phyloP scores from a whole-genome alignment of 2,329 filamentous ascomycete genomes.

The Dothistroma pini region DNA sequence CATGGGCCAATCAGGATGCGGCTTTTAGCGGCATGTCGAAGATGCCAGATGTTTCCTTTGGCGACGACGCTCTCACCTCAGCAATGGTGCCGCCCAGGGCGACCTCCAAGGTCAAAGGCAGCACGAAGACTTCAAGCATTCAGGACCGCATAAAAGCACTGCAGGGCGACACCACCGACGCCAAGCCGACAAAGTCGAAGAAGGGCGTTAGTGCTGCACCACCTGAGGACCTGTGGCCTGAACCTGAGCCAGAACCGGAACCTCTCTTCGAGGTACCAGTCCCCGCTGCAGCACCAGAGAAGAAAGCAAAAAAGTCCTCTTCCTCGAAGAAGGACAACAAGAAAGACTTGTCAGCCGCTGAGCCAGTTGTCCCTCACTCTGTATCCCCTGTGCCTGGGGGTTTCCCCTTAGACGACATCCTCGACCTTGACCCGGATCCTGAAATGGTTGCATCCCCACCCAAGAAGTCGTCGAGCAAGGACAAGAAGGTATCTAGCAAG shows the following conservation, averaged over 20 bases:
- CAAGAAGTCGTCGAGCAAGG: conserved; percentile 22
- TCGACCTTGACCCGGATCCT: conserved; percentile 26
- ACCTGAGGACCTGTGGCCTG: conserved; percentile 27
- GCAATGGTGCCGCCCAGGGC: conserved; percentile 42
- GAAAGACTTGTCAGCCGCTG: conserved; percentile 17
- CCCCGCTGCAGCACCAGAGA: conserved; percentile 24
- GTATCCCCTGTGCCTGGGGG: conserved; percentile 43
- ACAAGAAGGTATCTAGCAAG: conserved; percentile 23
- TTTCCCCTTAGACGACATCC: conserved; percentile 45
- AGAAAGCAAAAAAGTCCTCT: conserved; percentile 25
- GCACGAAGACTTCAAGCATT: conserved; percentile 44
- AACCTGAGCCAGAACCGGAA: conserved; percentile 26
- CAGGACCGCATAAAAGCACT: conserved; percentile 52
- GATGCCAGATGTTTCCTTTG: conserved; percentile 42
- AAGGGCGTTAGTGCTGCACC: conserved; percentile 27
- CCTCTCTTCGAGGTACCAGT: conserved; percentile 19
- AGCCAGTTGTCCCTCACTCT: conserved; percentile 16
- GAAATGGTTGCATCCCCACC: conserved; percentile 21
- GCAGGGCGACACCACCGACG: conserved; percentile 36
- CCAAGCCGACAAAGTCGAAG: conserved; percentile 36
- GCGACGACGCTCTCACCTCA: conserved; percentile 38
- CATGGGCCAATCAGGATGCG: conserved; percentile 42
- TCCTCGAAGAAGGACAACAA: conserved; percentile 21
- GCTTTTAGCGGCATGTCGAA: conserved; percentile 39
- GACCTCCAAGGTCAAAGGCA: conserved; percentile 42